Base-by-base conservation (phyloP, 1,284 basidiomycete genomes). In the Boletus hoseneyae region DNA sequence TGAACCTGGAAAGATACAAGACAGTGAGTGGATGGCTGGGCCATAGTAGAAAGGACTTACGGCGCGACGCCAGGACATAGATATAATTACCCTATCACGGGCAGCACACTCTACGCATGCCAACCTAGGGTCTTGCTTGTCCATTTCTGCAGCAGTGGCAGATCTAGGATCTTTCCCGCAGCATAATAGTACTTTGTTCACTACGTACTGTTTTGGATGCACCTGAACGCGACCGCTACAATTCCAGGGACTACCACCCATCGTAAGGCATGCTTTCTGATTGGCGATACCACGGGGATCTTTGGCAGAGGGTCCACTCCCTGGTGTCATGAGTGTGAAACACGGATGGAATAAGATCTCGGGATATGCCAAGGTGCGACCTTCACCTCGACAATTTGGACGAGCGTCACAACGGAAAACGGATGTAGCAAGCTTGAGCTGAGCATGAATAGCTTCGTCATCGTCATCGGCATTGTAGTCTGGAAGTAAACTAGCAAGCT, bases 181-280 rank as follows among this genome's bases (percentile, higher is more conserved):
- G 25, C 50, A 55, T 23, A 25, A 37, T 13, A 68, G 7, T 25
- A 66, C 42, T 19, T 52, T 50, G 19, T 53, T 47, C 32, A 60
- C 54, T 15, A 50, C 41, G 16, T 45, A 27, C 15, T 52, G 63
- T 44, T 42, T 61, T 19, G 58, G 60, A 39, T 63, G 64, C 13
- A 55, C 47, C 32, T 52, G 53, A 47, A 64, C 49, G 16, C 48
- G 52, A 33, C 45, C 48, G 46, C 65, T 63, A 32, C 71, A 56
- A 27, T 48, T 59, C 72, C 73, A 77, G 42, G 43, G 55, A 19
- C 63, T 51, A 16, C 65, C 55, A 4, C 60, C 68, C 52, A 68
- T 62, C 30, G 43, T 32, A 39, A 56, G 53, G 39, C 47, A 42
- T 25, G 57, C 57, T 33, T 62, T 64, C 15, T 65, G 58, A 23